Base-by-base conservation (phyloP, 2,329 filamentous ascomycete species). In the Trichoderma gracile region DNA sequence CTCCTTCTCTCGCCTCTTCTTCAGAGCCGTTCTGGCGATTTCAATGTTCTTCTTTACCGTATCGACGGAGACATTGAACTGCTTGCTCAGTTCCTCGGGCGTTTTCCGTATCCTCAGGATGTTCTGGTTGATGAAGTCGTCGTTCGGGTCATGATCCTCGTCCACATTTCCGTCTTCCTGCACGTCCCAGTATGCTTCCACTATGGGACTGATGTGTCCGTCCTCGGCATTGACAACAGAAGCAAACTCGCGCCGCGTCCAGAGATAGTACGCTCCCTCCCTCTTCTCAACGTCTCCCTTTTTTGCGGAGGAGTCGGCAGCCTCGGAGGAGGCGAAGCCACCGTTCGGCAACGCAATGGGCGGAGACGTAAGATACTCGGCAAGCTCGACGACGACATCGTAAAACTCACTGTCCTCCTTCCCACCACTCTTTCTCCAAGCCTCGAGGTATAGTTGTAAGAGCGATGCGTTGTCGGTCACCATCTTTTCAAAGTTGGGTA, bases 401-500 rank as follows among this genome's bases (percentile, higher is more conserved):
- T 92, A 84, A 65, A 97, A 87, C 70, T 96, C 90, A 5, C 85
- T 82, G 12, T 89, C 83, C 56, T 84, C 82, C 0, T 84, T 68
- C 14, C 72, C 77, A 25, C 77, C 75, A 25, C 71, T 75, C 14
- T 88, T 78, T 15, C 92, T 82, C 82, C 93, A 98, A 0, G 91
- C 93, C 71, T 97, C 93, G 7, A 96, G 82, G 71, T 95, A 98
- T 7, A 95, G 82, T 25, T 89, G 85, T 2, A 99, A 79, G 1
- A 98, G 82, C 69, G 97, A 89, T 0, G 91, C 89, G 72, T 99
- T 96, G 73, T 98, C 95, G 62, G 92, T 93, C 10, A 97, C 85
- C 84, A 98, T 93, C 80, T 98, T 98, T 79, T 99, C 95, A 71
- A 98, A 99, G 75, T 97, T 93, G 12, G 95, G 95, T 53, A 98